Evolutionary conservation across 2,329 filamentous ascomycete species (phyloP), one percentile per base, ranked within the genome.

Genomic region (Meredithiella fracta): DNA sequence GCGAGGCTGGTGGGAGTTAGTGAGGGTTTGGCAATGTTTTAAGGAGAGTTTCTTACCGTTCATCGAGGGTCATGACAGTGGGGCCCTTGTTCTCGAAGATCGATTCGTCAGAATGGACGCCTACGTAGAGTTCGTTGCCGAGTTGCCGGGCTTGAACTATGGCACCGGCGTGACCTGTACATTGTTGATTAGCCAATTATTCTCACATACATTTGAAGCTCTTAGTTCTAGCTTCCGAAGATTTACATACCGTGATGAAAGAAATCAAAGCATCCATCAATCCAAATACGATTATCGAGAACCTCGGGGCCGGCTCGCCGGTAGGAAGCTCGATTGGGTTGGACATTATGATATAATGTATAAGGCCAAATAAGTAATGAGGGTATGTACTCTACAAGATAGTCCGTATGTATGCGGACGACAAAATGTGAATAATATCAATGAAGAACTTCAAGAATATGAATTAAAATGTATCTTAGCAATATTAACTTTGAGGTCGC

Each of bases 241-340:
- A 34, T 34, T 5, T 1, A 63, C 72, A 62, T 69, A 88, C 86
- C 92, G 68, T 97, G 92, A 68, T 98, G 92, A 71, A 90, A 94
- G 71, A 98, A 98, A 73, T 98, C 92, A 72, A 96, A 98, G 75
- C 92, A 98, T 60, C 92, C 92, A 68, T 98, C 92, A 25, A 98
- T 86, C 94, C 94, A 98, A 64, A 98, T 86, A 62, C 91, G 82
- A 63, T 86, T 81, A 26, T 80, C 77, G 34, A 78, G 69, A 7
- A 80, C 70, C 66, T 77, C 73, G 74, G 72, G 55, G 74, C 76
- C 49, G 76, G 70, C 47, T 74, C 69, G 58, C 74, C 74, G 1
- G 69, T 68, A 7, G 69, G 70, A 49, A 59, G 59, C 22, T 61
- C 53, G 25, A 56, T 40, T 20, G 31, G 26, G 51, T 40, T 29